Conservation (phyloP, 768 basidiomycete genomes). For the Vararia minispora region DNA sequence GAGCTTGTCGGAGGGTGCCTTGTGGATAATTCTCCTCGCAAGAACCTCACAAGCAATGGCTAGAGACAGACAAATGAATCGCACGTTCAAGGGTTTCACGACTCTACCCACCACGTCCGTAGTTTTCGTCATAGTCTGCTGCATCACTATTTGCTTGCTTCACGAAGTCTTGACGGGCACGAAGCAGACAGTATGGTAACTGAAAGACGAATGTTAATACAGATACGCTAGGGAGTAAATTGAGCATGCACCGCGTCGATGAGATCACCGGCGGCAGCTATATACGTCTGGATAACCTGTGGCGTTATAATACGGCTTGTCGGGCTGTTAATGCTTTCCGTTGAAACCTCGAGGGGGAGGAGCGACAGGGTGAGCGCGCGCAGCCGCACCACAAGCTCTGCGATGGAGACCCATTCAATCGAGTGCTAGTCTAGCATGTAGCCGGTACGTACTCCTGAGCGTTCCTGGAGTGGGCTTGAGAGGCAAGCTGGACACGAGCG, state of each 20-base stretch:
- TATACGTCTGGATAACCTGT: slow-evolving; percentile 65
- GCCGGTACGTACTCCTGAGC: slow-evolving; percentile 51
- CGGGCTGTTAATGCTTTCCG: slow-evolving; percentile 52
- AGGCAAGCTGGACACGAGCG: slow-evolving; percentile 33
- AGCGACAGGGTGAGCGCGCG: slow-evolving; percentile 64
- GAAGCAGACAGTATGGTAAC: slow-evolving; percentile 76
- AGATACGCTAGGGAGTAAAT: background rate
- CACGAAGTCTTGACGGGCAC: slow-evolving; percentile 71
- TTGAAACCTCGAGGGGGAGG: slow-evolving; percentile 73
- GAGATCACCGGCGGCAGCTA: slow-evolving; percentile 80
- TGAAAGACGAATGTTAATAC: slow-evolving; percentile 18
- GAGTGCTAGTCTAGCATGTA: background rate
- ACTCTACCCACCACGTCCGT: slow-evolving; percentile 52
- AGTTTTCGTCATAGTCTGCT: slow-evolving; percentile 81
- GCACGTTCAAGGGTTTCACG: background rate
- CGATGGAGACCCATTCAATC: background rate
- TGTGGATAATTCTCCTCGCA: slow-evolving; percentile 71
- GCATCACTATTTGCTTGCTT: slow-evolving; percentile 73
- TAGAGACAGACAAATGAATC: slow-evolving; percentile 18
- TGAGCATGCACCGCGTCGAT: slow-evolving; percentile 53
- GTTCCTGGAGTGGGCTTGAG: slow-evolving; percentile 57
- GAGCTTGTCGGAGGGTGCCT: slow-evolving; percentile 49
- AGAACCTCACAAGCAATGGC: slow-evolving; percentile 79
- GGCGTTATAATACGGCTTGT: slow-evolving; percentile 81
- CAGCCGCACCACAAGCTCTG: slow-evolving; percentile 75